Evolutionary conservation across 176 grass and related monocot species (phyloP).

Genomic region (Eragrostis curvula): DNA sequence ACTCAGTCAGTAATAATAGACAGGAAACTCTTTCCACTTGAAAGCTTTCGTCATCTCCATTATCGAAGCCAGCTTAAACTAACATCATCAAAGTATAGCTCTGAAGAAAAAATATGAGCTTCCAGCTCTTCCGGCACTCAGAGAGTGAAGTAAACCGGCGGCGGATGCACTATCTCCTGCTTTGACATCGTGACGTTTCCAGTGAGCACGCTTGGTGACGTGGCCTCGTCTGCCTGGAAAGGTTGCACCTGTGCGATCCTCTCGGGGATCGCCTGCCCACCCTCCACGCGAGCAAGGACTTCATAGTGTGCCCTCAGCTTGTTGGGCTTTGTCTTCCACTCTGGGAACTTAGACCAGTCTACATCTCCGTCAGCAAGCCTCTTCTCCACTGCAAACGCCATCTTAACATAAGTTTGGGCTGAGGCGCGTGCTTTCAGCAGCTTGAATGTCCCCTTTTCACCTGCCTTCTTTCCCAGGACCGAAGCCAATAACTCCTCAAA

Average conservation of each 20-base stretch:
- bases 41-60: conserved; percentile 16
- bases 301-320: conserved; percentile 72
- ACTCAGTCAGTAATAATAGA: not conserved
- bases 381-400: conserved; percentile 67
- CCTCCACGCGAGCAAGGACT: conserved; percentile 81
- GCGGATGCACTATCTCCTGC: conserved; percentile 46
- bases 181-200: conserved; percentile 65
- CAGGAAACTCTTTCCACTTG: not conserved
- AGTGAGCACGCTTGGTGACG: conserved; percentile 43
- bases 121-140: conserved; percentile 46
- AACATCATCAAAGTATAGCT: not conserved
- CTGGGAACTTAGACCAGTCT: conserved; percentile 56
- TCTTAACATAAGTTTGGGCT: conserved; percentile 85
- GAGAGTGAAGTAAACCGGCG: conserved; percentile 71
- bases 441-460: conserved; percentile 73
- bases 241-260: conserved; percentile 66
- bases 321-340: conserved; percentile 79
- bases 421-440: conserved; percentile 66
- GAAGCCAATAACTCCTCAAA: conserved; percentile 82
- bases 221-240: conserved; percentile 41
- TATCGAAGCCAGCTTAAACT: not conserved
- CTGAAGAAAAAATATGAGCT: conserved; percentile 16
- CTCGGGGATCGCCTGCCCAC: conserved; percentile 67
- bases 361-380: conserved; percentile 57
- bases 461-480: conserved; percentile 58